These are phyloP conservation scores for Botryotinia convoluta DNA, from an alignment of 2,329 filamentous ascomycete genomes.

Conservation along the genomic window DNA sequence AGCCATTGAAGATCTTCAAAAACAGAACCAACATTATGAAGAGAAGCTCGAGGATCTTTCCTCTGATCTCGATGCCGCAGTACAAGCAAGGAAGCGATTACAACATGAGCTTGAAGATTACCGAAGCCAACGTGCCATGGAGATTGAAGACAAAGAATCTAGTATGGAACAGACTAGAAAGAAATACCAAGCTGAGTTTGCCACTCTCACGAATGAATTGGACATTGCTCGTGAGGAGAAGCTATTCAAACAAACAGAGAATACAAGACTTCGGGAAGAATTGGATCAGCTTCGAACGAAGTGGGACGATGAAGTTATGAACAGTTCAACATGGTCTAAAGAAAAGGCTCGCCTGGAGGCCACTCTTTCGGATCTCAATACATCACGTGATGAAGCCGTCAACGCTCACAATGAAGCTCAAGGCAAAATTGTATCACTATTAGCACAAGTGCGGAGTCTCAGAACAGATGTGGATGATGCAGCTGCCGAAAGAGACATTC, in stretches of 20 bases:
- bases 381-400: slow-evolving; percentile 90
- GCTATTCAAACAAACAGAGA: slow-evolving; percentile 83
- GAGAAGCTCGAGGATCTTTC: slow-evolving; percentile 89
- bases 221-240: slow-evolving; percentile 89
- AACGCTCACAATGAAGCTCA: slow-evolving; percentile 94
- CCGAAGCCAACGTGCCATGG: slow-evolving; percentile 88
- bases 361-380: slow-evolving; percentile 81
- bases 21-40: slow-evolving; percentile 84
- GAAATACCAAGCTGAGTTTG: slow-evolving; percentile 95
- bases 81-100: slow-evolving; percentile 88
- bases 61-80: slow-evolving; percentile 79
- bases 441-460: slow-evolving; percentile 84
- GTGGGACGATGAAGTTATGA: slow-evolving; percentile 97
- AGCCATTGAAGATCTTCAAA: slow-evolving; percentile 83
- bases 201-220: slow-evolving; percentile 84
- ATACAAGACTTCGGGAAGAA: slow-evolving; percentile 86
- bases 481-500: slow-evolving; percentile 76
- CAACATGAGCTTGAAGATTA: slow-evolving; percentile 98
- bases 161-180: slow-evolving; percentile 95
- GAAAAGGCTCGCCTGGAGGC: slow-evolving; percentile 91
- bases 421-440: slow-evolving; percentile 82
- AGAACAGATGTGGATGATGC: slow-evolving; percentile 84
- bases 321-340: slow-evolving; percentile 97
- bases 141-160: slow-evolving; percentile 94
- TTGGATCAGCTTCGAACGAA: slow-evolving; percentile 91